These are phyloP conservation scores for Colletotrichum nymphaeae DNA, from an alignment of 2,329 filamentous ascomycete species.

Conservation along the genomic window DNA sequence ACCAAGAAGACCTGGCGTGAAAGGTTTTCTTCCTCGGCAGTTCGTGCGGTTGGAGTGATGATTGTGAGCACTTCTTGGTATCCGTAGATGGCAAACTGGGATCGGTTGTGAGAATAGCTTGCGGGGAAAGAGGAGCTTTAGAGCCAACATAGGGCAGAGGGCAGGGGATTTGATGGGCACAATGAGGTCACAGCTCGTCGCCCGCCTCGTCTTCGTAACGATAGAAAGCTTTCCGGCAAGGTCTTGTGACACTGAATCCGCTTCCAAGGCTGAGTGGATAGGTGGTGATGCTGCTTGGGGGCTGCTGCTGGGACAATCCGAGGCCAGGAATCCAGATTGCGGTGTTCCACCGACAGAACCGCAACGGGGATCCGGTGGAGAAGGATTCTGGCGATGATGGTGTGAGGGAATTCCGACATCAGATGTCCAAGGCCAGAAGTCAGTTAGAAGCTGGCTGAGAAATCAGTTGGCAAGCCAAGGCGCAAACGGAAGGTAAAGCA, in stretches of 20 bases:
- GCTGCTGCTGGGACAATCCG: constrained; percentile 12
- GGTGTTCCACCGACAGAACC: constrained; percentile 10
- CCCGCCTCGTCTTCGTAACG: neutral
- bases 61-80: neutral
- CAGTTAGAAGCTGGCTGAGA: constrained; percentile 4
- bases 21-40: neutral
- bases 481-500: neutral
- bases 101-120: neutral
- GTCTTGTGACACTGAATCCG: neutral
- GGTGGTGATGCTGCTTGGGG: neutral
- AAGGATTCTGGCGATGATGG: constrained; percentile 15
- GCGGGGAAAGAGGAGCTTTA: constrained; percentile 11
- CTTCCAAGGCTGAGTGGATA: constrained; percentile 1
- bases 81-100: neutral
- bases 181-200: constrained; percentile 25
- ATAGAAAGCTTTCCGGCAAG: neutral
- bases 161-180: constrained; percentile 10
- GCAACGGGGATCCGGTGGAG: constrained; percentile 18
- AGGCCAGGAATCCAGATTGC: constrained; percentile 6
- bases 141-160: neutral
- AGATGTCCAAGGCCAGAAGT: neutral
- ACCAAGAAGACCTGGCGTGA: neutral
- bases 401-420: constrained; percentile 29
- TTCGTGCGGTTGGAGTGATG: neutral
- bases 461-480: constrained; percentile 9